phyloP scores from a whole-genome alignment of 1,284 basidiomycete species.

The Amylostereum areolatum region DNA sequence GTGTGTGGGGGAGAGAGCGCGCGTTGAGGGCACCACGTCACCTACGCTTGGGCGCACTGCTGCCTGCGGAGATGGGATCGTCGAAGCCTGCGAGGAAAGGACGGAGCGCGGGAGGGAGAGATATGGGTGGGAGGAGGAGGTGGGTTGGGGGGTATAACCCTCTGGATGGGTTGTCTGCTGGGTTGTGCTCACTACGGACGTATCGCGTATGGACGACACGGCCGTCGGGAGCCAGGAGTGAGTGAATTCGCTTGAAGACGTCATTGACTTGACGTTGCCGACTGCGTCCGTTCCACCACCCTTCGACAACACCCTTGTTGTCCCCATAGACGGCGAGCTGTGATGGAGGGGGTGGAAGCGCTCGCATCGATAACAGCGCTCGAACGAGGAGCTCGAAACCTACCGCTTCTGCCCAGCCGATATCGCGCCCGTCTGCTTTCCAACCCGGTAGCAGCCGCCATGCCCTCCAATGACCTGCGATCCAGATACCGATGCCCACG shows the following conservation, averaged over 20 bases:
- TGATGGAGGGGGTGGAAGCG: neutral
- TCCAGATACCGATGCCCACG: slow-evolving; percentile 29
- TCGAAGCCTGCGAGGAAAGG: slow-evolving; percentile 25
- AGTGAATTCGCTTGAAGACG: slow-evolving; percentile 19
- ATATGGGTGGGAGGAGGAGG: slow-evolving; percentile 27
- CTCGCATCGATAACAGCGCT: slow-evolving; percentile 9
- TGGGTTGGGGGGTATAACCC: slow-evolving; percentile 21
- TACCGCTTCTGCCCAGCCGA: slow-evolving; percentile 22
- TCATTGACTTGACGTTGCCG: slow-evolving; percentile 16
- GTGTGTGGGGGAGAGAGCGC: neutral
- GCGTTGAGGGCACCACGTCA: too few relatives aligned
- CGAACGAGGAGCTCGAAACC: slow-evolving; percentile 30
- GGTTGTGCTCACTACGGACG: slow-evolving; percentile 26
- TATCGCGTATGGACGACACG: slow-evolving; percentile 14
- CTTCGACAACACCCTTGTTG: slow-evolving; percentile 24
- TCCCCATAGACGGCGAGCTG: slow-evolving; percentile 18
- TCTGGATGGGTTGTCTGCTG: slow-evolving; percentile 34
- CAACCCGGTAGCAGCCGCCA: slow-evolving; percentile 30
- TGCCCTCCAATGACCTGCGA: slow-evolving; percentile 28
- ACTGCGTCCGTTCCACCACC: slow-evolving; percentile 18
- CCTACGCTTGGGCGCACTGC: too few relatives aligned
- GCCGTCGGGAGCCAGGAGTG: neutral
- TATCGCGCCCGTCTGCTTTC: slow-evolving; percentile 17
- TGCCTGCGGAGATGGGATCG: too few relatives aligned
- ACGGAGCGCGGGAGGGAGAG: slow-evolving; percentile 19